Conservation (phyloP, 2,329 filamentous ascomycete species). For the Colletotrichum agaves region DNA sequence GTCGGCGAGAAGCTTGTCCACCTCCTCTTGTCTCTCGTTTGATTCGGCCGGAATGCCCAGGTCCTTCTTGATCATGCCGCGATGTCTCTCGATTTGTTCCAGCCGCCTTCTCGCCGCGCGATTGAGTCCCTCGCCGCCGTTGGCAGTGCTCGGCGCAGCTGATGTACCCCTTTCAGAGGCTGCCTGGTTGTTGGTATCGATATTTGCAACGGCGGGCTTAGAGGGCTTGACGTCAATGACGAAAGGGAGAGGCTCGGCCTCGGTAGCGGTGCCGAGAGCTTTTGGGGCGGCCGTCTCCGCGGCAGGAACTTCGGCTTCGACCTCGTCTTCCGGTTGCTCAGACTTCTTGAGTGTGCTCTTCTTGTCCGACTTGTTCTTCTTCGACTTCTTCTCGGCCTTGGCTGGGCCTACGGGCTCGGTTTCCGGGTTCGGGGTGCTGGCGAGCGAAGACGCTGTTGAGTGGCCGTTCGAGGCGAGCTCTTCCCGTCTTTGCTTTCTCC, state of each 20-base stretch:
- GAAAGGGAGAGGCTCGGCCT: slow-evolving; percentile 22
- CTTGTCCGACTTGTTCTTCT: slow-evolving; percentile 27
- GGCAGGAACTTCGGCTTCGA: slow-evolving; percentile 16
- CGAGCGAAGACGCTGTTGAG: slow-evolving; percentile 12
- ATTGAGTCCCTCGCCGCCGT: slow-evolving; percentile 33
- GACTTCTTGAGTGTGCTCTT: slow-evolving; percentile 27
- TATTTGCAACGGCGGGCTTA: slow-evolving; percentile 5
- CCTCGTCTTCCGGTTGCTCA: slow-evolving; percentile 11
- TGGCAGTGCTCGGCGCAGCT: slow-evolving; percentile 25
- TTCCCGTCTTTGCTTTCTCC: slow-evolving; percentile 32
- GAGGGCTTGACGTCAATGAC: slow-evolving; percentile 23
- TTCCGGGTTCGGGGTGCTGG: slow-evolving; percentile 32
- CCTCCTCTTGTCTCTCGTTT: slow-evolving; percentile 29
- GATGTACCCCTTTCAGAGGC: slow-evolving; percentile 21
- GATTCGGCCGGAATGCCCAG: slow-evolving; percentile 31
- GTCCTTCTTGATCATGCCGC: slow-evolving; percentile 22
- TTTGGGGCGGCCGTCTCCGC: background rate
- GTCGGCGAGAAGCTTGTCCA: slow-evolving; percentile 23
- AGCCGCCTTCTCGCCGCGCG: slow-evolving; percentile 34
- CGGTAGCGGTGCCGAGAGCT: background rate
- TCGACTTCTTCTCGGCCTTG: slow-evolving; percentile 30
- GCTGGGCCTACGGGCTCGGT: slow-evolving; percentile 18
- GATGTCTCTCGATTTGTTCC: slow-evolving; percentile 31
- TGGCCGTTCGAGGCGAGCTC: slow-evolving; percentile 9
- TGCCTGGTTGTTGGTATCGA: background rate